A percentile compares a stretch with the other conserved stretches of the same genome.
phyloP scores from a whole-genome alignment of 176 grass and related monocot species.

The Elymus sibiricus region DNA sequence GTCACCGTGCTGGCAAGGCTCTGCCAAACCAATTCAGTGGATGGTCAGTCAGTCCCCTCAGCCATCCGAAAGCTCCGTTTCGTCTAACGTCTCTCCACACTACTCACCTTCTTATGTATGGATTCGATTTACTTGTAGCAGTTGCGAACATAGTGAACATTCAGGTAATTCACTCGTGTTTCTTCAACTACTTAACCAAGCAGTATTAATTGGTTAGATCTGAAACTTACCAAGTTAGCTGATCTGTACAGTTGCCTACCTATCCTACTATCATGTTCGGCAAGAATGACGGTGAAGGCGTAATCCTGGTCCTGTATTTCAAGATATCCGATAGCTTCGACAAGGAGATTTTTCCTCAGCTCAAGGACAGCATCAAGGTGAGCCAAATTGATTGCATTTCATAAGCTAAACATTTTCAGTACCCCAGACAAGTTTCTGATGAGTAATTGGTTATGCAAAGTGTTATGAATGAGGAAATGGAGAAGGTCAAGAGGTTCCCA shows the following conservation, averaged over 20 bases:
- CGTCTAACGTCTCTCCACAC: no score
- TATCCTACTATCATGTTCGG: constrained; percentile 79
- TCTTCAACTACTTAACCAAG: not conserved
- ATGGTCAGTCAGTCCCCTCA: no score
- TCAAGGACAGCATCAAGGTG: constrained; percentile 84
- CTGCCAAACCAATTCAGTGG: no score
- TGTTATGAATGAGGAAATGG: constrained; percentile 62
- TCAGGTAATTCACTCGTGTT: no score
- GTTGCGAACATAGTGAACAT: constrained; percentile 51
- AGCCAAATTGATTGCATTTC: not conserved
- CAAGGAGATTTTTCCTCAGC: constrained; percentile 60
- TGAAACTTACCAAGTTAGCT: constrained; percentile 22
- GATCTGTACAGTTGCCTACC: constrained; percentile 55
- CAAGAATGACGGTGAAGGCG: constrained; percentile 72
- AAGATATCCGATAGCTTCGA: constrained; percentile 78
- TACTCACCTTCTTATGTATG: no score
- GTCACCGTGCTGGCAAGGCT: no score
- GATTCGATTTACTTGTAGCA: not conserved
- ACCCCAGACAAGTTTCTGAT: not conserved
- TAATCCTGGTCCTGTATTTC: constrained; percentile 84
- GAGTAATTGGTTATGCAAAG: constrained; percentile 38
- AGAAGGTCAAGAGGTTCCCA: constrained; percentile 73
- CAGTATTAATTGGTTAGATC: constrained; percentile 1
- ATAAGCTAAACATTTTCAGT: not conserved
- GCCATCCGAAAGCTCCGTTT: no score